Percentiles rank a stretch among this genome's conserved stretches.
Evolutionary conservation across 2,329 filamentous ascomycete species (phyloP).

Genomic region (Nemania sp.): DNA sequence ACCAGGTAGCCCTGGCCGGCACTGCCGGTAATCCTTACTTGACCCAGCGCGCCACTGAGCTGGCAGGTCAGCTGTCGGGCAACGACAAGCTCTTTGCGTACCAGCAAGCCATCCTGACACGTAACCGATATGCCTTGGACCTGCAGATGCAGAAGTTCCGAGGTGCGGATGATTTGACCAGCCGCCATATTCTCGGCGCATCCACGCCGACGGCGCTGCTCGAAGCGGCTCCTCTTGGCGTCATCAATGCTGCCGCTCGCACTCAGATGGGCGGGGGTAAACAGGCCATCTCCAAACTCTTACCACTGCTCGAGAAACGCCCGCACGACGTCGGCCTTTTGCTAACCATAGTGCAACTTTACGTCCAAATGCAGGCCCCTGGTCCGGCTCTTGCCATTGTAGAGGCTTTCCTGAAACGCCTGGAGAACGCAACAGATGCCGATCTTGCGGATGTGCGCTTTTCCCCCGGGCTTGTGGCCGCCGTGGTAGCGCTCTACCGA

Average conservation of each 20-base stretch:
- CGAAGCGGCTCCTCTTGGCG: conserved; percentile 48
- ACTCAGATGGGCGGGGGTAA: conserved; percentile 66
- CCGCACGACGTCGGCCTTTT: conserved; percentile 80
- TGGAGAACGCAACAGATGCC: conserved; percentile 63
- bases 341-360: conserved; percentile 80
- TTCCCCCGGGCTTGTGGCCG: conserved; percentile 80
- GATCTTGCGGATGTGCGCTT: conserved; percentile 72
- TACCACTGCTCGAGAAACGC: conserved; percentile 70
- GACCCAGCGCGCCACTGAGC: conserved; percentile 63
- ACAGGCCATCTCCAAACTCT: conserved; percentile 68
- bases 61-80: conserved; percentile 54
- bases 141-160: conserved; percentile 69
- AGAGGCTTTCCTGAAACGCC: conserved; percentile 71
- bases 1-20: conserved; percentile 51
- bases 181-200: conserved; percentile 42
- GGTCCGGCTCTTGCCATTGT: conserved; percentile 75
- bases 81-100: conserved; percentile 72
- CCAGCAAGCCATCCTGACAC: conserved; percentile 63
- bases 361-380: conserved; percentile 71
- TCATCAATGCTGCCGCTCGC: conserved; percentile 72
- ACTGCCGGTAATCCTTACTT: conserved; percentile 66
- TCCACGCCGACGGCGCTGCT: conserved; percentile 36
- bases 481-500: conserved; percentile 78
- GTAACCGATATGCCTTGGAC: conserved; percentile 67
- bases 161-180: conserved; percentile 59